phyloP scores from a whole-genome alignment of 2,329 filamentous ascomycete genomes.

The Nemania sp. region DNA sequence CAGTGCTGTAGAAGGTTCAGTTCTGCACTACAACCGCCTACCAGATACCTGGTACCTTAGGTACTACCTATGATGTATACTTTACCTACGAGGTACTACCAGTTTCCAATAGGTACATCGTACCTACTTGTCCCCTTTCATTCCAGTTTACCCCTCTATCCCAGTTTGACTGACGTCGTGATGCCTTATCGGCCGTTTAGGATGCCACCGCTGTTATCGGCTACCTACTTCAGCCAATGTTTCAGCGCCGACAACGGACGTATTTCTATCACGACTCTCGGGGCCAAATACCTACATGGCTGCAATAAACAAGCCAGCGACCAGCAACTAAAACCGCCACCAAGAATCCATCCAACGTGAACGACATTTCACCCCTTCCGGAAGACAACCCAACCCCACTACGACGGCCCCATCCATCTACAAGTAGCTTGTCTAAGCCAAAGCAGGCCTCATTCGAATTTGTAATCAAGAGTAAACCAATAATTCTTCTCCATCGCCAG shows the following conservation, averaged over 20 bases:
- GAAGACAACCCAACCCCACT: slow-evolving; percentile 11
- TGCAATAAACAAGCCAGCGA: too few species aligned
- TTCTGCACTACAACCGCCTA: background rate
- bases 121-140: too few species aligned
- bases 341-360: background rate
- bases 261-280: background rate
- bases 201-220: slow-evolving; percentile 4
- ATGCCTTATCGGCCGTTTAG: slow-evolving; percentile 5
- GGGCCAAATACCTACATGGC: too few species aligned
- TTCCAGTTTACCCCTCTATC: slow-evolving; percentile 13
- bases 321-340: too few species aligned
- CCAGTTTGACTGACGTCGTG: slow-evolving; percentile 20
- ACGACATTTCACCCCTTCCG: background rate
- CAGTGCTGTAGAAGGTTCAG: background rate
- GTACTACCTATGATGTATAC: too few species aligned
- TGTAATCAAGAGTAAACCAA: slow-evolving; percentile 22
- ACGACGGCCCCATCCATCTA: background rate
- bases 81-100: too few species aligned
- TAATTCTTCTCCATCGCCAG: slow-evolving; percentile 1
- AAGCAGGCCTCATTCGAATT: slow-evolving; percentile 18
- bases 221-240: slow-evolving; percentile 9
- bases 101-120: too few species aligned
- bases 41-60: background rate
- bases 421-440: background rate
- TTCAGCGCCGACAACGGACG: slow-evolving; percentile 22